Evolutionary conservation across 257 asterid species (phyloP), one percentile per base, ranked within the genome.

Genomic region (Forsythia viridissima): DNA sequence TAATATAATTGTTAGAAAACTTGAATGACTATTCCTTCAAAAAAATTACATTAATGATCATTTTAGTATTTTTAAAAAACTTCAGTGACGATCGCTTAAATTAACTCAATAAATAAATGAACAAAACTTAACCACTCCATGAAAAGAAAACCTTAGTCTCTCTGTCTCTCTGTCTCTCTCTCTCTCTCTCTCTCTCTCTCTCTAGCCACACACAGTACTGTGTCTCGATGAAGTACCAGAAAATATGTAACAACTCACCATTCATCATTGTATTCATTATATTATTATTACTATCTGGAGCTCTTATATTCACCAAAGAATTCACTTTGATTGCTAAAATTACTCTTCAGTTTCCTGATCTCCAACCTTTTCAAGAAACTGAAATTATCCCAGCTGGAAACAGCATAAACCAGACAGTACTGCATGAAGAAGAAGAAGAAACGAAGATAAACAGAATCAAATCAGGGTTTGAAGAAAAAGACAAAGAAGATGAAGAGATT

Each of bases 291-390:
- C 65, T 86, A 21, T 48, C 82, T 24, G 84, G 67, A 39, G 65
- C 73, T 16, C 52, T 80, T 2, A 11, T 76, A 4, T 48, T 84
- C 84, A 83, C 86, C 79, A 80, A 81, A 70, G 86, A 84, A 67
- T 5, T 80, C 39, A 76, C 81, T 24, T 79, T 76, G 73, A 83
- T 70, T 42, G 82, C 87, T 80, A 72, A 77, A 81, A 5, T 86
- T 10, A 79, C 74, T 69, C 79, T 79, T 63, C 80, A 71, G 5
- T 81, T 79, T 77, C 76, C 83, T 34, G 36, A 39, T n/a, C 20
- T 67, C 30, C 79, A 71, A 0, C 1, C 57, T 70, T 77, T 48
- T 21, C 37, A 63, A 63, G 70, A 24, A 63, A 10, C 69, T 61
- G 39, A 63, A 61, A 61, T 8, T 4, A 4, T 11, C 38, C 40